Evolutionary conservation across 768 basidiomycete genomes (phyloP).

Genomic region (Phlebiopsis flavidoalba): DNA sequence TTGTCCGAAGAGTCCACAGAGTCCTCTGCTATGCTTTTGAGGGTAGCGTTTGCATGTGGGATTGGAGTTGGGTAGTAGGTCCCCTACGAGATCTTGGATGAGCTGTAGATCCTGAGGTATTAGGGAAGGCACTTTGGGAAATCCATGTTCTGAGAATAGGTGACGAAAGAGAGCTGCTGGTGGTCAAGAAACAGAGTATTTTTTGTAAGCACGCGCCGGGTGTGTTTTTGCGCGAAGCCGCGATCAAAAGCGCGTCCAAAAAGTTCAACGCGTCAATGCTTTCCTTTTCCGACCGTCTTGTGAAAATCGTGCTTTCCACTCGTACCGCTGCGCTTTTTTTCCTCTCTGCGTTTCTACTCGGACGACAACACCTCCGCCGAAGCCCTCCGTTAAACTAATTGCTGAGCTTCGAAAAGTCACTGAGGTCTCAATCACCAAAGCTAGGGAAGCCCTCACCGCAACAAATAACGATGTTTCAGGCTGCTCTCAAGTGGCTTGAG

Average conservation of each 20-base stretch:
- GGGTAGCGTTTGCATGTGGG: neutral
- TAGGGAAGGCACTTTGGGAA: conserved; percentile 59
- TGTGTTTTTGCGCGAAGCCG: neutral
- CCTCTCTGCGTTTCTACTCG: conserved; percentile 44
- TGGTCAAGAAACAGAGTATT: neutral
- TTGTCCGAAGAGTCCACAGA: conserved; percentile 28
- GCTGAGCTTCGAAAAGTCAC: conserved; percentile 80
- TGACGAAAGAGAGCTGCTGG: neutral
- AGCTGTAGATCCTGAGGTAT: conserved; percentile 73
- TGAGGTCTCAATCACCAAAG: conserved; percentile 81
- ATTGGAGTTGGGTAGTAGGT: conserved; percentile 11
- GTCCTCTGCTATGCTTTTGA: neutral
- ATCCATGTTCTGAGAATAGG: conserved; percentile 1
- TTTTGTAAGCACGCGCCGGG: neutral
- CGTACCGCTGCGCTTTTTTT: conserved; percentile 13
- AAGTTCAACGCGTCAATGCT: conserved; percentile 3
- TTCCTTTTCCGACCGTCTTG: conserved; percentile 1
- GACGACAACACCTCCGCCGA: conserved; percentile 35
- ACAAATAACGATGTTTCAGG: conserved; percentile 68
- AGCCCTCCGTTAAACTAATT: conserved; percentile 71
- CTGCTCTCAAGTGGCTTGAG: conserved; percentile 77
- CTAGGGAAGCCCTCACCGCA: conserved; percentile 77
- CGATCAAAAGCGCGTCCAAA: conserved; percentile 10
- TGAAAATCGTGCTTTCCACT: conserved; percentile 18
- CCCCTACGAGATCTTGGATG: conserved; percentile 61